Evolutionary conservation across 2,329 filamentous ascomycete species (phyloP), one percentile per base, ranked within the genome.

Genomic region (Parafenestella ontariensis): DNA sequence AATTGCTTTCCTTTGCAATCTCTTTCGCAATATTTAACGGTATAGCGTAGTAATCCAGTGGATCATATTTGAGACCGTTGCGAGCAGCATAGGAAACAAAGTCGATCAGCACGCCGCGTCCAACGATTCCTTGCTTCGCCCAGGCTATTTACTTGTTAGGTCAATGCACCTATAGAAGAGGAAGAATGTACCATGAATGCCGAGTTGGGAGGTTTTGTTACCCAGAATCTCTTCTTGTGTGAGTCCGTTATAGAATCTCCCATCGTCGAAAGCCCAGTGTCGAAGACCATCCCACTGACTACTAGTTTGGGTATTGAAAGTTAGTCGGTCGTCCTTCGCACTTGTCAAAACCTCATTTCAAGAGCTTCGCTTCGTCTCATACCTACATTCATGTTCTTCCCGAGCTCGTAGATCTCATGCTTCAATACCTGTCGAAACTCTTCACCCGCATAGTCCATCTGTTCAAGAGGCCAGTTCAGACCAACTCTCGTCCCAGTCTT

Each of bases 261-360:
- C 57, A 39, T 66, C 56, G 37, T 68, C 62, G 42, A 62, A 66
- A 8, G 57, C 63, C 54, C 54, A 63, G 36, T 66, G 63, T 11
- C 63, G 47, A 9, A 66, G 43, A 1, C 61, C 61, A 33, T 87
- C 84, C 84, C 83, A 87, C 68, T 87, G 84, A 21, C 78, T 82
- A 49, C 79, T 80, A 29, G 73, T 71, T 61, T 87, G 83, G 0
- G 83, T 86, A 66, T 86, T 86, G 73, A 87, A 80, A 3, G 76
- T 71, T 6, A 85, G 62, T 58, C 60, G 54, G 41, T 69, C 66
- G 44, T 68, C 65, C 57, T 67, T 33, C 1, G 21, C 20, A 8
- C 11, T 6, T 2, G 11, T 50, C 45, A 56, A 26, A 13, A 46
- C 17, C 28, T 28, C 24, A 10, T 5, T 18, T 11, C 6, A 18